These are phyloP conservation scores for Fusarium bulbicola DNA, from an alignment of 2,329 filamentous ascomycete genomes.

Conservation along the genomic window DNA sequence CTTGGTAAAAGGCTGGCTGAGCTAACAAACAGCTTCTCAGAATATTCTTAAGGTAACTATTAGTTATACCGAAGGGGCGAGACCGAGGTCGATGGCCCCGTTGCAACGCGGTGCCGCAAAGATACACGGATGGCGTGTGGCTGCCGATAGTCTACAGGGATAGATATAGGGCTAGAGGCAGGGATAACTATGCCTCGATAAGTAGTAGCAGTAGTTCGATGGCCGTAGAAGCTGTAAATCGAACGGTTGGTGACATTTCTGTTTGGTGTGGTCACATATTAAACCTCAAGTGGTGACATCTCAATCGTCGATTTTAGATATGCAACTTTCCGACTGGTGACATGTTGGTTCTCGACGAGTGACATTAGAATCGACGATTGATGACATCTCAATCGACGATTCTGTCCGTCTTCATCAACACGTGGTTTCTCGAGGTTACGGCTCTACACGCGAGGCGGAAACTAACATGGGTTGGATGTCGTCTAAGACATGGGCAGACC, in stretches of 20 bases:
- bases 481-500: neutral
- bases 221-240: neutral
- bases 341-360: neutral
- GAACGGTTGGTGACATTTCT: neutral
- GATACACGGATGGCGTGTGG: neutral
- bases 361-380: neutral
- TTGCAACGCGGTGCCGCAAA: constrained; percentile 1
- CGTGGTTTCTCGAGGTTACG: neutral
- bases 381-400: neutral
- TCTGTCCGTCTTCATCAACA: neutral
- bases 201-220: neutral
- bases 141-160: neutral
- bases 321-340: neutral
- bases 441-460: neutral
- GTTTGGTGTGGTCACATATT: neutral
- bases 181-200: neutral
- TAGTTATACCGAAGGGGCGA: neutral
- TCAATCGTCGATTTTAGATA: neutral
- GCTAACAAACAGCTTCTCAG: neutral
- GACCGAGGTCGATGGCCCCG: neutral
- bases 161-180: neutral
- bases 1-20: neutral
- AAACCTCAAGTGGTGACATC: neutral
- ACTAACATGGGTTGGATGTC: neutral
- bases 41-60: neutral